phyloP scores from a whole-genome alignment of 805 yeast species.

The Ogataea parapolymorpha region DNA sequence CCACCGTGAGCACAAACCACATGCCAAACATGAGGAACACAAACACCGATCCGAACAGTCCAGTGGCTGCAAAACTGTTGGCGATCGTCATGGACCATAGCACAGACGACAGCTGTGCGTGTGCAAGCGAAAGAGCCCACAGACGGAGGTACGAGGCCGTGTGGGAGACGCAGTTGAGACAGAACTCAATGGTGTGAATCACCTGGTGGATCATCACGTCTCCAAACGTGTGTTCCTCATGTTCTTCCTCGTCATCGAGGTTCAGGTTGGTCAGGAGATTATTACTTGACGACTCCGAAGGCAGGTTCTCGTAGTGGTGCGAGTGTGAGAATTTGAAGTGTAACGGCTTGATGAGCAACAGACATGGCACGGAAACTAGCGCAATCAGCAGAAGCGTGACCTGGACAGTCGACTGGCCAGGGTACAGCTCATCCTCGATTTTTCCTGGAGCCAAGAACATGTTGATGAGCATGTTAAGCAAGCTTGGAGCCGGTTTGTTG shows the following conservation, averaged over 20 bases:
- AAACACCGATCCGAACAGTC: conserved; percentile 63
- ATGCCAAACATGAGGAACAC: conserved; percentile 81
- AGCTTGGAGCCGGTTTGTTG: conserved; percentile 81
- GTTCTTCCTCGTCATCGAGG: conserved; percentile 50
- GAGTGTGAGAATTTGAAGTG: conserved; percentile 42
- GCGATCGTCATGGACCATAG: conserved; percentile 94
- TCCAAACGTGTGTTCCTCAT: conserved; percentile 70
- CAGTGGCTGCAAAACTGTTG: conserved; percentile 67
- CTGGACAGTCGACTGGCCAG: conserved; percentile 78
- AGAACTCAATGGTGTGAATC: conserved; percentile 95
- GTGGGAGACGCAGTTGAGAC: conserved; percentile 96
- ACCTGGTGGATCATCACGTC: conserved; percentile 96
- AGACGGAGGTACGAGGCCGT: conserved; percentile 94
- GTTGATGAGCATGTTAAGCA: conserved; percentile 89
- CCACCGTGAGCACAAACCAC: conserved; percentile 93
- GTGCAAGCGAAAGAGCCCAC: conserved; percentile 97
- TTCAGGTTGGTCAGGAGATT: conserved; percentile 33
- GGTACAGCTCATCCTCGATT: conserved; percentile 74
- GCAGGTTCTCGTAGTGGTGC: conserved; percentile 48
- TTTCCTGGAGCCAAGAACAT: conserved; percentile 95
- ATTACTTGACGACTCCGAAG: conserved; percentile 28
- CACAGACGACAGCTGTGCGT: conserved; percentile 92
- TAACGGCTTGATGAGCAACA: conserved; percentile 80
- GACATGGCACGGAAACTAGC: conserved; percentile 87
- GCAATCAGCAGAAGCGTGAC: conserved; percentile 71